Base-by-base conservation (phyloP, 2,329 filamentous ascomycete genomes). In the Pyricularia pennisetigena region DNA sequence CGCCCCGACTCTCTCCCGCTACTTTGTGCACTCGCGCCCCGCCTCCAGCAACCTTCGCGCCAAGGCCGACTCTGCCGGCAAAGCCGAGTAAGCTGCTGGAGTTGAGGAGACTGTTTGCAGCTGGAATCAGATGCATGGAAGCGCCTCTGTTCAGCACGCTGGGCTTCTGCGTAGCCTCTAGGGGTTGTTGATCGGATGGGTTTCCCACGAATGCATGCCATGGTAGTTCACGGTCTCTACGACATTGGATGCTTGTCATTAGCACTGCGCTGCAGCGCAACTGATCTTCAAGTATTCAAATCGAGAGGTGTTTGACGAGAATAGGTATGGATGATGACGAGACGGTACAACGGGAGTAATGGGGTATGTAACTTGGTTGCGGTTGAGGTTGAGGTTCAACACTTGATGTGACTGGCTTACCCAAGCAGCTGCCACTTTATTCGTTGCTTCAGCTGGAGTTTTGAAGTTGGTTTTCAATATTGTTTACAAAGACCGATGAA, bases 31-130 rank as follows among this genome's bases (percentile, higher is more conserved):
- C 74, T 76, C 80, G 74, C 86, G 86, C 76, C 91, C 91, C 71
- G 92, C 93, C 75, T 91, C 93, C 75, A 88, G 92, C 79, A 92
- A 93, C 82, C 90, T 97, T 76, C 92, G 93, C 74, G 90, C 92
- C 75, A 93, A 95, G 86, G 93, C 90, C 79, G 93, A 94, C 76
- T 86, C 90, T 76, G 85, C 85, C 73, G 86, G 90, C 82, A 92
- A 89, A 81, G 80, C 83, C 74, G 87, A 90, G 79, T 90, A 88
- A 84, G 26, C 12, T 41, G 9, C 24, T 62, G 23, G 5, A 16
- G 24, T 28, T 62, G 41, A 62, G 59, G 59, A 62, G 24, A 20
- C 24, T 26, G 14, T 62, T 62, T 62, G 3, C 14, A 14, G 6
- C 26, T 29, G 59, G 24, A 62, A 62, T 28, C 59, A 26, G 59